A percentile compares a stretch with the other conserved stretches of the same genome.
These are phyloP conservation scores for Amphibolis antarctica DNA, from an alignment of 106 monocot genomes.

Conservation along the genomic window DNA sequence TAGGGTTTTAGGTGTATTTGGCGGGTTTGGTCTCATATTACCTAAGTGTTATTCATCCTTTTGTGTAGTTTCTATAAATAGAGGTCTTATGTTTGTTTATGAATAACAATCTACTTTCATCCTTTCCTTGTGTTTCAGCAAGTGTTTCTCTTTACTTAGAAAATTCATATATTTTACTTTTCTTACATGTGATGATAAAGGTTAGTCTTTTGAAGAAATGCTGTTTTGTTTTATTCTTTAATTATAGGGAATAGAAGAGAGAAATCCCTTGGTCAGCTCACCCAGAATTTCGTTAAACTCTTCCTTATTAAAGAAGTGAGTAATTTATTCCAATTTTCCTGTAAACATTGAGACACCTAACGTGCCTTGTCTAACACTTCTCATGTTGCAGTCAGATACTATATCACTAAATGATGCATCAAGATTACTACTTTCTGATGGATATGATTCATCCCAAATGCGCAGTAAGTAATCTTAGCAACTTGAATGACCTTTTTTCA, in stretches of 20 bases:
- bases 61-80: too few relatives aligned
- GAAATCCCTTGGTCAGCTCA: constrained; percentile 81
- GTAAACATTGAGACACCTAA: not conserved
- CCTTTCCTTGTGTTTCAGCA: too few relatives aligned
- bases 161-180: too few relatives aligned
- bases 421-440: constrained; percentile 60
- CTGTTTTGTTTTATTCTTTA: not conserved
- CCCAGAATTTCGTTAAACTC: constrained; percentile 88
- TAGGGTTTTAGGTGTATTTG: too few relatives aligned
- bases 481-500: not conserved
- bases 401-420: constrained; percentile 87
- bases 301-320: constrained; percentile 60
- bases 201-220: not conserved
- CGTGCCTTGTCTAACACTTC: not conserved
- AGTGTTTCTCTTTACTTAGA: too few relatives aligned
- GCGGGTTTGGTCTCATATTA: too few relatives aligned
- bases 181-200: too few relatives aligned
- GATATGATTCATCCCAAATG: constrained; percentile 44
- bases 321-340: not conserved
- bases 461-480: constrained; percentile 37
- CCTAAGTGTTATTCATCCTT: too few relatives aligned
- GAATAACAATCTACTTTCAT: too few relatives aligned
- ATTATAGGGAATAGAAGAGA: constrained; percentile 52
- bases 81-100: too few relatives aligned
- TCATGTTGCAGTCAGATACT: constrained; percentile 42